Evolutionary conservation across 768 basidiomycete species (phyloP), one percentile per base, ranked within the genome.

Genomic region (Candolleomyces aberdarensis): DNA sequence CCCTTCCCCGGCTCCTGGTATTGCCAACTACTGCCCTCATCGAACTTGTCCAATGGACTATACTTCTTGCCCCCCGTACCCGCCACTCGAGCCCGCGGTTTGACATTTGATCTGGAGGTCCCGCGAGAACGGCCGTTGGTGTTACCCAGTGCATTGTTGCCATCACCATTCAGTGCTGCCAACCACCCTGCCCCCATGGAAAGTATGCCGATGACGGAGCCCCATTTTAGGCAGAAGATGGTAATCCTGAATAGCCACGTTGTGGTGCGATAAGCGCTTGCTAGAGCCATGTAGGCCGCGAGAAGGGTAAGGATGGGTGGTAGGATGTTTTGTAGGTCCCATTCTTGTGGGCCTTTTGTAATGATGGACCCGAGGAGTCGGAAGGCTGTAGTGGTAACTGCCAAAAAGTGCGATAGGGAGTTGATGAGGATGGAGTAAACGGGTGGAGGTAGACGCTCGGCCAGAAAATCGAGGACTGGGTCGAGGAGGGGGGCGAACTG

Each of bases 181-280:
- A 83, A 72, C 81, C 83, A 91, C 10, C 84, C 85, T 15, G 74
- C 69, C 8, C 77, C 79, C 6, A 81, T 86, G n/a, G 82, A 78
- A 8, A 87, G 66, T 2, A 78, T 72, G 13, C 78, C 81, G 9
- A 91, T 62, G 51, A 94, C 74, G 11, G 78, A 74, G 22, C 87
- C 88, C 91, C 91, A 94, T 73, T 94, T 94, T 66, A 89, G 70
- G 66, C 91, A 81, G 79, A 83, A 91, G 64, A 91, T 71, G 29
- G 74, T 76, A 39, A 83, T 84, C 62, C 88, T 82, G 63, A 92
- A 73, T 66, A 89, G 78, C 86, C 88, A 92, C 22, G 80, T 81
- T 13, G 91, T 87, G 5, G 92, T 92, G 62, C 89, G 87, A 74
- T 92, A 92, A 56, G 92, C 72, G 69, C 85, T 90, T 46, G 86